A percentile compares a stretch with the other conserved stretches of the same genome.
Conservation (phyloP, 345 rosid genomes). For the Leavenworthia alabamica region DNA sequence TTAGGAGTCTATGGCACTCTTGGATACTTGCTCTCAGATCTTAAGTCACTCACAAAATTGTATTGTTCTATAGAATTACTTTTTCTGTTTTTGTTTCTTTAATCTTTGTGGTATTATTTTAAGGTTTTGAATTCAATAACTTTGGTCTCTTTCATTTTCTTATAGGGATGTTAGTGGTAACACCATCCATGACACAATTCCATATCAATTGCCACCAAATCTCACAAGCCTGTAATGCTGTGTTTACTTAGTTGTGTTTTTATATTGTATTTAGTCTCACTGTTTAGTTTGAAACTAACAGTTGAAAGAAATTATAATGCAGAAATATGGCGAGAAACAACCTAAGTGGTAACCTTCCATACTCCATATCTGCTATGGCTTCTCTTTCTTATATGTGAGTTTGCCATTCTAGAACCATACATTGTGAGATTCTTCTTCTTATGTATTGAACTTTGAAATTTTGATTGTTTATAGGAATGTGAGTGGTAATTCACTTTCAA, state of each 20-base stretch:
- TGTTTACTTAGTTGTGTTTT: background rate
- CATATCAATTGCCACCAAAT: constrained; percentile 93
- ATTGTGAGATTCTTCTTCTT: constrained; percentile 7
- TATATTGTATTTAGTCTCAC: background rate
- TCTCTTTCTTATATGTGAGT: constrained; percentile 77
- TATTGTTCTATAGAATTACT: constrained; percentile 26
- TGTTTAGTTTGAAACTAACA: constrained; percentile 2
- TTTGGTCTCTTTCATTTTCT: constrained; percentile 4
- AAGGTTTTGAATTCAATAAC: background rate
- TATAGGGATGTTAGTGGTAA: constrained; percentile 84
- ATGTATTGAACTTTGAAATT: background rate
- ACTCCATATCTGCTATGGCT: constrained; percentile 68
- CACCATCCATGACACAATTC: constrained; percentile 71
- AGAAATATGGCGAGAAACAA: constrained; percentile 89
- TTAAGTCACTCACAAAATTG: constrained; percentile 68
- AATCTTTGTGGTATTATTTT: constrained; percentile 15
- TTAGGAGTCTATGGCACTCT: constrained; percentile 73
- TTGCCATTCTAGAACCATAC: constrained; percentile 13
- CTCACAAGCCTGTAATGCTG: constrained; percentile 83
- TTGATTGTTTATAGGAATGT: constrained; percentile 39
- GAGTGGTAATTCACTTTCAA: constrained; percentile 71
- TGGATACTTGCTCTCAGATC: constrained; percentile 82
- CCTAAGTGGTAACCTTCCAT: constrained; percentile 83
- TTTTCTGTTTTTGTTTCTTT: constrained; percentile 4
- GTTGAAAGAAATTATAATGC: constrained; percentile 26